Evolutionary conservation across 805 yeast species (phyloP).

Genomic region (Candida cerambycidarum): DNA sequence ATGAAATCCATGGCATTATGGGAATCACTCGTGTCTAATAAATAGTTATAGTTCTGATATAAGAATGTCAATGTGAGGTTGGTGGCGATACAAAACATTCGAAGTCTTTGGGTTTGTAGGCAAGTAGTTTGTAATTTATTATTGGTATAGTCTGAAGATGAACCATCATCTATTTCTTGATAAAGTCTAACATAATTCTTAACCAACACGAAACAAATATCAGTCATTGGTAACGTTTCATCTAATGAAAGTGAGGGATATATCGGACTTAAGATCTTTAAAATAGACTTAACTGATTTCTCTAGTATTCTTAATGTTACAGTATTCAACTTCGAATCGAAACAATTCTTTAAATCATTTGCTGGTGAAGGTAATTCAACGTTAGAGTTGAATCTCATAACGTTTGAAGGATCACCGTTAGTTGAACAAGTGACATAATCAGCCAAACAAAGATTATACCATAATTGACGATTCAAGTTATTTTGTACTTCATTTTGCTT

Average conservation of each 20-base stretch:
- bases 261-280: neutral
- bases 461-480: conserved; percentile 34
- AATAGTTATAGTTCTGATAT: conserved; percentile 36
- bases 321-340: neutral
- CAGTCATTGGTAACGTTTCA: neutral
- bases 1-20: conserved; percentile 33
- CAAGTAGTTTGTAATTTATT: neutral
- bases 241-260: neutral
- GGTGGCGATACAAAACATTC: neutral
- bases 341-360: neutral
- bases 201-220: neutral
- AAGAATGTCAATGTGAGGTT: conserved; percentile 13
- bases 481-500: conserved; percentile 19
- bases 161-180: neutral
- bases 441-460: conserved; percentile 28
- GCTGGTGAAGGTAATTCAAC: conserved; percentile 23
- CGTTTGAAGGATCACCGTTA: conserved; percentile 34
- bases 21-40: conserved; percentile 29
- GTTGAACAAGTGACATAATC: conserved; percentile 28
- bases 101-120: conserved; percentile 3
- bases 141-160: neutral
- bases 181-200: neutral
- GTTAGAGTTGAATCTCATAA: conserved; percentile 28
- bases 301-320: neutral
- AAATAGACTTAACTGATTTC: neutral